These are phyloP conservation scores for Coriolopsis trogii DNA, from an alignment of 1,284 basidiomycete species.

Conservation along the genomic window DNA sequence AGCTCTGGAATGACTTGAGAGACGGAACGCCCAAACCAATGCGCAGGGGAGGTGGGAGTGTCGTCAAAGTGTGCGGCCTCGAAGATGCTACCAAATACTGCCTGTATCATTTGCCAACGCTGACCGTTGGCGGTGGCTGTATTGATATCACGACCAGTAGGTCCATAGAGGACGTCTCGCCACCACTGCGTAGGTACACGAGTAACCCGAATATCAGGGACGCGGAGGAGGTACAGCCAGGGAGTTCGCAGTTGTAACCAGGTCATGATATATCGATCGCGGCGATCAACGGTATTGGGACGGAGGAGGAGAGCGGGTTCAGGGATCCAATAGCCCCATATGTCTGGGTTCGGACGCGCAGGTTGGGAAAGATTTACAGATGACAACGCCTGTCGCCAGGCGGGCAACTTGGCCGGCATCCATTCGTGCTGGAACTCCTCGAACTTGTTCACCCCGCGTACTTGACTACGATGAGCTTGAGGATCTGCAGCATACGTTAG, in stretches of 20 bases:
- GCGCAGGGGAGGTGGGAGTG: not conserved
- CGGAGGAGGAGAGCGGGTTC: slow-evolving; percentile 7
- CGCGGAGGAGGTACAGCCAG: slow-evolving; percentile 7
- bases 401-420: slow-evolving; percentile 3
- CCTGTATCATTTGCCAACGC: not conserved
- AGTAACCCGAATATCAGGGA: not conserved
- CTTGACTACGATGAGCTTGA: not conserved
- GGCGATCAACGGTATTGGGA: not conserved
- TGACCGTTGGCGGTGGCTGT: not conserved
- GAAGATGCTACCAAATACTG: slow-evolving; percentile 3
- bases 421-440: not conserved
- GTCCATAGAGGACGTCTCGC: slow-evolving; percentile 4
- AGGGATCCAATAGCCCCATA: slow-evolving; percentile 14
- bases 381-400: not conserved
- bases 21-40: not conserved
- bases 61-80: not conserved
- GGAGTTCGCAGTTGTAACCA: slow-evolving; percentile 1
- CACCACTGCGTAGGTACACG: slow-evolving; percentile 4
- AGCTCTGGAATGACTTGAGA: not conserved
- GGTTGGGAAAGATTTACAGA: not conserved
- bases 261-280: not conserved
- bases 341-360: not conserved
- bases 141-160: not conserved
- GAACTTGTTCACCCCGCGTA: slow-evolving; percentile 10
- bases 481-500: not conserved